A percentile compares a stretch with the other conserved stretches of the same genome.
These are phyloP conservation scores for Collybiopsis confluens DNA, from an alignment of 768 basidiomycete genomes.

Conservation along the genomic window DNA sequence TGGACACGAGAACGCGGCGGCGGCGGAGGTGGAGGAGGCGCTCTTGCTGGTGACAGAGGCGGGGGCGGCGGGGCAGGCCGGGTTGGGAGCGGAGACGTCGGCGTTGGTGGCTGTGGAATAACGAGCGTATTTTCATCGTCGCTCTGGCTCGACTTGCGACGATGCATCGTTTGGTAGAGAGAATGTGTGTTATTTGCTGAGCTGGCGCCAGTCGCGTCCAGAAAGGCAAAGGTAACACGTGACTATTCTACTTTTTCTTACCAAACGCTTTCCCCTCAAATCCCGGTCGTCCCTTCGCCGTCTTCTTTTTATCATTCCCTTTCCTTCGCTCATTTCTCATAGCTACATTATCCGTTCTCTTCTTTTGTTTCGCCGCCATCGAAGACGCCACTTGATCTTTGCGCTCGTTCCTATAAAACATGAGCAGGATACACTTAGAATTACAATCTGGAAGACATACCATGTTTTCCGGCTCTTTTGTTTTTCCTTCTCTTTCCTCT, in stretches of 20 bases:
- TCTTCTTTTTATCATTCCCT: slow-evolving; percentile 64
- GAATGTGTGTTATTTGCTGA: not conserved
- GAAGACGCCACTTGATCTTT: slow-evolving; percentile 72
- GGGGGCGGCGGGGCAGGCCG: not conserved
- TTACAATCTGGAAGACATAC: slow-evolving; percentile 46
- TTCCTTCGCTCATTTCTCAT: slow-evolving; percentile 74
- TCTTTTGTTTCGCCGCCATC: slow-evolving; percentile 87
- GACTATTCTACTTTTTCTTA: slow-evolving; percentile 40
- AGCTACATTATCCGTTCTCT: slow-evolving; percentile 87
- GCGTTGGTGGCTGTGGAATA: not conserved
- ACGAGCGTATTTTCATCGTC: slow-evolving; percentile 7
- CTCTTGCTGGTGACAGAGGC: not conserved
- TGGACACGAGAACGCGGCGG: slow-evolving; percentile 12
- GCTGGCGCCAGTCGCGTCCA: not conserved
- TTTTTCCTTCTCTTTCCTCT: slow-evolving; percentile 91
- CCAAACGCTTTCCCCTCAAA: slow-evolving; percentile 85
- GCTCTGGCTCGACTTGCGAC: slow-evolving; percentile 7
- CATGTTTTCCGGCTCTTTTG: slow-evolving; percentile 79
- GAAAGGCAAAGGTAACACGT: no score
- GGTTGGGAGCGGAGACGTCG: not conserved
- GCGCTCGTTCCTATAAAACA: slow-evolving; percentile 67
- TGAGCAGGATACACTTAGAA: not conserved
- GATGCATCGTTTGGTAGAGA: not conserved
- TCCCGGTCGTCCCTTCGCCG: slow-evolving; percentile 58
- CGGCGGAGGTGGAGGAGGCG: not conserved